Percentiles rank a stretch among this genome's conserved stretches.
phyloP scores from a whole-genome alignment of 306 rosid genomes.

The Canavalia gladiata region DNA sequence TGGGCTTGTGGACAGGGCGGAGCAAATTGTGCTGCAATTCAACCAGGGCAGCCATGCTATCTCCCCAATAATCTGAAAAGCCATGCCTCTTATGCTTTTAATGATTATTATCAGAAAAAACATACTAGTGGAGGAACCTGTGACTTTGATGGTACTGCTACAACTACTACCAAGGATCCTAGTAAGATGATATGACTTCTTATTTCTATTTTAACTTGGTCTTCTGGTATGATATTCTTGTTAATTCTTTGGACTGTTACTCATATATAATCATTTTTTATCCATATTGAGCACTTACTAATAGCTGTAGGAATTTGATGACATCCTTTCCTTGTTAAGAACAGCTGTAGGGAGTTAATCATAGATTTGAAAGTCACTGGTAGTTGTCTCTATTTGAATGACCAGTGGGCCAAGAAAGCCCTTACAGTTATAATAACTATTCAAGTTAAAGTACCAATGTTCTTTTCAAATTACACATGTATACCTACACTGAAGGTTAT shows the following conservation, averaged over 20 bases:
- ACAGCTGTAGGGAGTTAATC: background rate
- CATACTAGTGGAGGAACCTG: constrained; percentile 87
- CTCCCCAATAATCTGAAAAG: constrained; percentile 68
- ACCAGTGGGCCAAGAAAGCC: background rate
- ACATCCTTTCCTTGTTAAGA: constrained; percentile 11
- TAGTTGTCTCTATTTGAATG: constrained; percentile 13
- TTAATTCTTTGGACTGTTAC: constrained; percentile 15
- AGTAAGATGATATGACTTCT: constrained; percentile 67
- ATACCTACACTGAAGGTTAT: background rate
- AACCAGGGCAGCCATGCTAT: constrained; percentile 76
- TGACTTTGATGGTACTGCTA: constrained; percentile 89
- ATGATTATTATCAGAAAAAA: constrained; percentile 87
- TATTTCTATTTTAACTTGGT: constrained; percentile 42
- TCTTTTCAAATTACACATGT: constrained; percentile 22
- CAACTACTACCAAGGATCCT: constrained; percentile 67
- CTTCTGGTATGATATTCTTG: constrained; percentile 8
- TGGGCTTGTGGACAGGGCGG: constrained; percentile 99
- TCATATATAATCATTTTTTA: background rate
- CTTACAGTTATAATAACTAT: constrained; percentile 2
- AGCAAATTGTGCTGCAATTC: constrained; percentile 88
- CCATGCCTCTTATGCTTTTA: constrained; percentile 94
- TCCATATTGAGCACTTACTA: constrained; percentile 16
- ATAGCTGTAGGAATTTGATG: background rate
- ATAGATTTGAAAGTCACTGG: constrained; percentile 11
- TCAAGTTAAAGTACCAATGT: constrained; percentile 18